Conservation (phyloP, 2,329 filamentous ascomycete genomes). For the Venturia nashicola region DNA sequence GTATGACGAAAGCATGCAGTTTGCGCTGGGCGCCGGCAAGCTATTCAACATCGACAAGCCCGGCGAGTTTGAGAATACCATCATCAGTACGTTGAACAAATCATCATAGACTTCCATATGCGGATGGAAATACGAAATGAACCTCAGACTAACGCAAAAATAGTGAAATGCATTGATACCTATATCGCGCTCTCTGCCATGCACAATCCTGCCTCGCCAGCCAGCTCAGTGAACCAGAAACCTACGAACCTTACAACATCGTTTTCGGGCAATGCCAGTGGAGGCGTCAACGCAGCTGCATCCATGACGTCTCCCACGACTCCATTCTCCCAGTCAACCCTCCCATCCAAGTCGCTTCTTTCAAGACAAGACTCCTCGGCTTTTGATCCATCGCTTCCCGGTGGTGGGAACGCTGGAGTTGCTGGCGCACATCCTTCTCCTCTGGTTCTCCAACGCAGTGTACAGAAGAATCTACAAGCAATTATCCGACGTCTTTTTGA, state of each 20-base stretch:
- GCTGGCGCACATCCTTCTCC: slow-evolving; percentile 42
- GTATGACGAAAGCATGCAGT: slow-evolving; percentile 98
- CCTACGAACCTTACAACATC: slow-evolving; percentile 66
- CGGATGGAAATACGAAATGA: not conserved
- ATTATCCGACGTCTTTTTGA: slow-evolving; percentile 87
- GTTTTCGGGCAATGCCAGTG: slow-evolving; percentile 56
- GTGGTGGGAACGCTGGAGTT: slow-evolving; percentile 42
- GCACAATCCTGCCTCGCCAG: slow-evolving; percentile 39
- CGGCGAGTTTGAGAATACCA: slow-evolving; percentile 96
- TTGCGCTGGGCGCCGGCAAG: slow-evolving; percentile 87
- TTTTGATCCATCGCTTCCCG: slow-evolving; percentile 43
- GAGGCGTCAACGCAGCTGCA: slow-evolving; percentile 52
- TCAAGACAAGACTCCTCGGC: slow-evolving; percentile 61
- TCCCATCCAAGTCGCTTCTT: slow-evolving; percentile 91
- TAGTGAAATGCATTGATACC: slow-evolving; percentile 89
- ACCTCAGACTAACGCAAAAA: not conserved
- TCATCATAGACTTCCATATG: not conserved
- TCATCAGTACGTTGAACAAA: slow-evolving; percentile 54
- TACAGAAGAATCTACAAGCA: slow-evolving; percentile 66
- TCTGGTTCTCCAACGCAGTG: slow-evolving; percentile 58
- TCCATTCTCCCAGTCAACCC: slow-evolving; percentile 84
- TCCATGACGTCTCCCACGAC: slow-evolving; percentile 76
- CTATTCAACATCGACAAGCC: slow-evolving; percentile 85
- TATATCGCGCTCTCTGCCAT: slow-evolving; percentile 74
- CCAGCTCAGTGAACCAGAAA: slow-evolving; percentile 35